phyloP scores from a whole-genome alignment of 371 early-diverging fungal species.

The Haplosporangium sp. region DNA sequence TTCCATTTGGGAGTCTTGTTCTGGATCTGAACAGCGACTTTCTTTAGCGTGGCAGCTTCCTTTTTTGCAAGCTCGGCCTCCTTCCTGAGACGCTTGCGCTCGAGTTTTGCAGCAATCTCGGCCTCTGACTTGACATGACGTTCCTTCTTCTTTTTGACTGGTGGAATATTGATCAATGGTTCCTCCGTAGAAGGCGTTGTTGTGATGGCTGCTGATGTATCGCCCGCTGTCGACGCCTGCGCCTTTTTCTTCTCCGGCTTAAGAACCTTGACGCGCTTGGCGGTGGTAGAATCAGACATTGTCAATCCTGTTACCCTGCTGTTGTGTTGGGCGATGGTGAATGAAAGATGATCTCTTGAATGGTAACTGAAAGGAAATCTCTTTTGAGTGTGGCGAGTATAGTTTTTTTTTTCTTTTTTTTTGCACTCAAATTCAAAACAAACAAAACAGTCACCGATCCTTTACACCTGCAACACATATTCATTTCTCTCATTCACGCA shows the following conservation, averaged over 20 bases:
- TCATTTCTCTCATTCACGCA: slow-evolving; percentile 4
- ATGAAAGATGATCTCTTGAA: too few species aligned
- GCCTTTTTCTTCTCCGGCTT: slow-evolving; percentile 52
- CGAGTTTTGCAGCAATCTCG: slow-evolving; percentile 51
- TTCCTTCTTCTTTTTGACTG: slow-evolving; percentile 53
- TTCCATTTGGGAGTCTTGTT: slow-evolving; percentile 53
- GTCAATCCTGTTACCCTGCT: too few species aligned
- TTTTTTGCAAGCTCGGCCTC: slow-evolving; percentile 39
- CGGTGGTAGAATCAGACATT: slow-evolving; percentile 36
- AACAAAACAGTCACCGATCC: background rate
- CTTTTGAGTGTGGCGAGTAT: background rate
- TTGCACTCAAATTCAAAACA: background rate
- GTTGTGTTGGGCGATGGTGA: too few species aligned
- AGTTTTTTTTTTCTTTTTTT: background rate
- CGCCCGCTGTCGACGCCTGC: background rate
- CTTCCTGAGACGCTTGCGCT: slow-evolving; percentile 46
- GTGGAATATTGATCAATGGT: slow-evolving; percentile 47
- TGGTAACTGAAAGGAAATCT: too few species aligned
- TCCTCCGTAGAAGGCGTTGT: slow-evolving; percentile 10
- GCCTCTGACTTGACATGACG: slow-evolving; percentile 51
- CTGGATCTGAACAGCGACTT: background rate
- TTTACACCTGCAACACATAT: background rate
- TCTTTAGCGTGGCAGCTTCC: slow-evolving; percentile 5
- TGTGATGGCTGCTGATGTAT: background rate
- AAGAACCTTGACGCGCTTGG: slow-evolving; percentile 33